Conservation (phyloP, 495 filamentous ascomycete species). For the Neurospora discreta region DNA sequence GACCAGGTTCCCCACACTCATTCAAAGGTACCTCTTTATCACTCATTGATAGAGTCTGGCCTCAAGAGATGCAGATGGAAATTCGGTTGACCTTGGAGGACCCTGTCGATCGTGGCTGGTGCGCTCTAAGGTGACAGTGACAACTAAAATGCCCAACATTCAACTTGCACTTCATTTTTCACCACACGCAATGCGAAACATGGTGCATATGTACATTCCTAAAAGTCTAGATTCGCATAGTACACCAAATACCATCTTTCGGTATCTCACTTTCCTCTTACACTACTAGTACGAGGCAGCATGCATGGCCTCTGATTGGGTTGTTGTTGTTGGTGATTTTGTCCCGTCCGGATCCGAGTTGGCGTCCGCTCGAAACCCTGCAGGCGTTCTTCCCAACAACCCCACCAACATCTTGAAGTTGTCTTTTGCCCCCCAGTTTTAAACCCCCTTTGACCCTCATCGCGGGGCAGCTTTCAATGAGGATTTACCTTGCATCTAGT, state of each 20-base stretch:
- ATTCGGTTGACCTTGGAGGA: neutral
- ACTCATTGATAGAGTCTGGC: neutral
- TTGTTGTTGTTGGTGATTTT: neutral
- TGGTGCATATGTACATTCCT: neutral
- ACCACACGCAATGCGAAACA: neutral
- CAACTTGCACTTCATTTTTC: neutral
- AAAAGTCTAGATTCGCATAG: neutral
- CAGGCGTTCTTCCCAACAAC: neutral
- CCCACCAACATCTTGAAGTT: neutral
- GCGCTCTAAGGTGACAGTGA: neutral
- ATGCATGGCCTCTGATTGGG: neutral
- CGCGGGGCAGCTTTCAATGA: neutral
- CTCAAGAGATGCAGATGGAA: conserved; percentile 11
- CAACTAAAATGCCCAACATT: neutral
- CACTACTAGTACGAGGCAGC: no score
- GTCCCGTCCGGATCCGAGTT: neutral
- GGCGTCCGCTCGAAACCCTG: neutral
- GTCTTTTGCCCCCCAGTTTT: neutral
- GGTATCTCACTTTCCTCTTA: neutral
- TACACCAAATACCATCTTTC: neutral
- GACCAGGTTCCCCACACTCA: neutral
- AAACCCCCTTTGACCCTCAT: neutral
- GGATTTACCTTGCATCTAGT: neutral
- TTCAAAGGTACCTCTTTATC: conserved; percentile 7
- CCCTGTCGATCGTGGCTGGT: conserved; percentile 10